phyloP scores from a whole-genome alignment of 306 rosid genomes.

The Castanea crenata region DNA sequence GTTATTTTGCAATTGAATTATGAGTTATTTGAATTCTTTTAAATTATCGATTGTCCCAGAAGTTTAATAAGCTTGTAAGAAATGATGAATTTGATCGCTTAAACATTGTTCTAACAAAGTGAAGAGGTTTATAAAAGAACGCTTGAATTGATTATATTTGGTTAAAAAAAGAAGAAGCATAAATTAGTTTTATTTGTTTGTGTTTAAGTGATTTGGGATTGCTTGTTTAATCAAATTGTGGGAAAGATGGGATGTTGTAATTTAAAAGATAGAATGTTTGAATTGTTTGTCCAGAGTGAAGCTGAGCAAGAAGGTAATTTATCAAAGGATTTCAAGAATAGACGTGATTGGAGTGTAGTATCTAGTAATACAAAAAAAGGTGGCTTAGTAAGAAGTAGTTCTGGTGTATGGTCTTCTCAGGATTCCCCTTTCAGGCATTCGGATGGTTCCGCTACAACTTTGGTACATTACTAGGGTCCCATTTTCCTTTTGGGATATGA shows the following conservation, averaged over 20 bases:
- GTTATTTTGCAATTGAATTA: neutral
- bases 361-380: conserved; percentile 35
- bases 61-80: too few relatives aligned
- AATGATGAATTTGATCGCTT: too few relatives aligned
- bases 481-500: conserved; percentile 6
- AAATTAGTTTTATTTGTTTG: neutral
- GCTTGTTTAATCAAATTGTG: neutral
- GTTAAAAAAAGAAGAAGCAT: too few relatives aligned
- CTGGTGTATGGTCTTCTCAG: conserved; percentile 51
- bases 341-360: conserved; percentile 27
- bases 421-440: conserved; percentile 38
- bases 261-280: neutral
- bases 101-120: too few relatives aligned
- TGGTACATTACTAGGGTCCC: conserved; percentile 39
- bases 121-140: too few relatives aligned
- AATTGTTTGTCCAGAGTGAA: conserved; percentile 58
- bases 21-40: neutral
- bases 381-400: conserved; percentile 36
- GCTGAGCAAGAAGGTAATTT: conserved; percentile 46
- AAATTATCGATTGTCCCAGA: too few relatives aligned
- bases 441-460: conserved; percentile 36
- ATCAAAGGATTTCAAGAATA: conserved; percentile 19
- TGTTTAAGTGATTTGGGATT: neutral
- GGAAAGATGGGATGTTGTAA: neutral
- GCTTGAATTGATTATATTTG: too few relatives aligned